Evolutionary conservation across 2,329 filamentous ascomycete genomes (phyloP), one percentile per base, ranked within the genome.

Genomic region (Clarireedia hainanense): DNA sequence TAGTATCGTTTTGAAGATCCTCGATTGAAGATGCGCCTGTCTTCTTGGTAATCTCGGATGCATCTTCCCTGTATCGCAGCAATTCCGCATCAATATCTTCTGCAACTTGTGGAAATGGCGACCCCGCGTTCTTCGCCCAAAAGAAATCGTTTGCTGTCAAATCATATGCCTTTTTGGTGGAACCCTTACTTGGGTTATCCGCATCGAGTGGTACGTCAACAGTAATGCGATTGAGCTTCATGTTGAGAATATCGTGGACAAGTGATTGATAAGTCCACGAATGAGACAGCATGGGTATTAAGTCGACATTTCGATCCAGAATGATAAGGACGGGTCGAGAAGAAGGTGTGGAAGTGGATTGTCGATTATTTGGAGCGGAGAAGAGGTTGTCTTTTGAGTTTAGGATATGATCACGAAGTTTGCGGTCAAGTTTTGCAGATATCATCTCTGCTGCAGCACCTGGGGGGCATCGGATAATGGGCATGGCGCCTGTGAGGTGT

Each of bases 381-480:
- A 99, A 99, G 4, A 99, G 80, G 67, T 96, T 97, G 69, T 96
- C 92, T 75, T 96, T 97, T 12, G 92, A 96, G 72, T 97, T 97
- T 60, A 99, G 80, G 52, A 97, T 89, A 70, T 99, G 94, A 67
- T 99, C 94, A 66, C 94, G 85, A 23, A 99, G 81, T 71, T 97
- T 99, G 58, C 94, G 85, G 70, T 99, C 94, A 24, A 99, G 83
- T 68, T 95, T 96, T 14, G 89, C 88, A 14, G 91, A 88, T 62
- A 99, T 95, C 77, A 96, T 87, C 69, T 97, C 92, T 14, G 94
- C 92, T 3, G 94, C 90, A 37, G 90, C 91, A 50, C 87, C 90
- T 69, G 94, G 96, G 6, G 94, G 91, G 68, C 90, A 96, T 63
- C 94, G 80, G 66, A 99, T 97, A 63, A 99, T 91, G 6, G 94